Evolutionary conservation across 768 basidiomycete genomes (phyloP).

Genomic region (Tylopilus rubrobrunneus): DNA sequence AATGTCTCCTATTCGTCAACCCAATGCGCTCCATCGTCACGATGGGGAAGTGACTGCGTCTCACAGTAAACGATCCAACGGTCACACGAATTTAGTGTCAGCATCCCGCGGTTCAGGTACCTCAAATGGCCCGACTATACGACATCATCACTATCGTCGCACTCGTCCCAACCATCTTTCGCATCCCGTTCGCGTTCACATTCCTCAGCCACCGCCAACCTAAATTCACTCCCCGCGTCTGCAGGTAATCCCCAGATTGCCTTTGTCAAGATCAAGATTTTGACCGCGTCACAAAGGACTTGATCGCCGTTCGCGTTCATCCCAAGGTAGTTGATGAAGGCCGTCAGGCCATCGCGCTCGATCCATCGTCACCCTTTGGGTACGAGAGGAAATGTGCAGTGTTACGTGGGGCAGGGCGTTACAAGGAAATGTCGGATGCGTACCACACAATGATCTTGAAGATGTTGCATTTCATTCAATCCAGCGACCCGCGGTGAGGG

Average conservation of each 20-base stretch:
- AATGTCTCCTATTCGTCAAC: constrained; percentile 35
- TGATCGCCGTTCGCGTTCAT: constrained; percentile 96
- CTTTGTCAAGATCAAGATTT: constrained; percentile 98
- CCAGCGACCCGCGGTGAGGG: too few relatives aligned
- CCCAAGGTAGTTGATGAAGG: constrained; percentile 91
- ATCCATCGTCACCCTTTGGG: constrained; percentile 41
- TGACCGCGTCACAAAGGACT: constrained; percentile 86
- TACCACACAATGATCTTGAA: too few relatives aligned
- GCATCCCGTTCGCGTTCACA: constrained; percentile 56
- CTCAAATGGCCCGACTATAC: constrained; percentile 26
- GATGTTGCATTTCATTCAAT: too few relatives aligned
- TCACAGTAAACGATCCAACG: constrained; percentile 31
- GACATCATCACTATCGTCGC: constrained; percentile 48
- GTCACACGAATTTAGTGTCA: constrained; percentile 17
- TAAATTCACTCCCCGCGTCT: constrained; percentile 71
- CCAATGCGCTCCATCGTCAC: constrained; percentile 24
- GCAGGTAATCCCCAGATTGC: constrained; percentile 76
- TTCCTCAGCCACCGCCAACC: constrained; percentile 44
- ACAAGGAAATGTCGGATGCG: too few relatives aligned
- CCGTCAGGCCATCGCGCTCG: constrained; percentile 33
- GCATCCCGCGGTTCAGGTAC: constrained; percentile 29
- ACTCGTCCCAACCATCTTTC: constrained; percentile 50
- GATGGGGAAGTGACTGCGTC: constrained; percentile 30
- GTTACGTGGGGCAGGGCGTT: too few relatives aligned
- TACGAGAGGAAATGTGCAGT: constrained; percentile 47